These are phyloP conservation scores for Boletus barrowsii DNA, from an alignment of 768 basidiomycete species.

Conservation along the genomic window DNA sequence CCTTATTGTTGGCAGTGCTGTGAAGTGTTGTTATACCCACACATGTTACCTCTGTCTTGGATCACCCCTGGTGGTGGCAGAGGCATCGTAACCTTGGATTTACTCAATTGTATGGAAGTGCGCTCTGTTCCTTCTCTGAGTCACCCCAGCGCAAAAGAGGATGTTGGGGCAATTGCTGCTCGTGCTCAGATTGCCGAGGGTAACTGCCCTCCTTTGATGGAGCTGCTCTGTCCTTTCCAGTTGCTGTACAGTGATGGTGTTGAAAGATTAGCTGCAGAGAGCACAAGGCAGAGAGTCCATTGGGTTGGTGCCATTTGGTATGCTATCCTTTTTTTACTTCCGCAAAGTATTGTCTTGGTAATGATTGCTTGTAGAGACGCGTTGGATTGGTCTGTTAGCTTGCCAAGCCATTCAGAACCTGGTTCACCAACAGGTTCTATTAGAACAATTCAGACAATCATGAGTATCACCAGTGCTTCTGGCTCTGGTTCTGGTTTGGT, in stretches of 20 bases:
- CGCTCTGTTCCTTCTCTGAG: conserved; percentile 78
- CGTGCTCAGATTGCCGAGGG: conserved; percentile 49
- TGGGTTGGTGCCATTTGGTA: conserved; percentile 93
- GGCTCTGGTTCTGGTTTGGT: conserved; percentile 51
- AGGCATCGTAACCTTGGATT: conserved; percentile 82
- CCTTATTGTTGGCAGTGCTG: conserved; percentile 81
- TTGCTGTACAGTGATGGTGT: conserved; percentile 88
- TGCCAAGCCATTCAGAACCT: conserved; percentile 42
- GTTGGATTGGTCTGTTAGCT: conserved; percentile 58
- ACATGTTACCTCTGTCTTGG: conserved; percentile 85
- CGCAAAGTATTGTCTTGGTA: neutral
- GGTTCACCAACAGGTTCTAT: conserved; percentile 58
- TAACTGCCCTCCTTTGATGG: conserved; percentile 50
- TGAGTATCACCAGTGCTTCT: conserved; percentile 40
- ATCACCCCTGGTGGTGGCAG: conserved; percentile 77
- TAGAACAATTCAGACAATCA: conserved; percentile 61
- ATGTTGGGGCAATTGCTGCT: conserved; percentile 85
- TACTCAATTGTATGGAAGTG: conserved; percentile 84
- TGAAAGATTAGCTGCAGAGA: conserved; percentile 86
- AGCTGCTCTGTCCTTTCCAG: conserved; percentile 85
- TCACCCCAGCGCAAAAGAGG: conserved; percentile 78
- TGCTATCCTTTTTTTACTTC: conserved; percentile 19
- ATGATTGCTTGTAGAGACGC: conserved; percentile 58
- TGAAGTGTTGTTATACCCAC: conserved; percentile 76
- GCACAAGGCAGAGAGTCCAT: conserved; percentile 77